These are phyloP conservation scores for Hanseniaspora osmophila DNA, from an alignment of 805 yeast species.

Conservation along the genomic window DNA sequence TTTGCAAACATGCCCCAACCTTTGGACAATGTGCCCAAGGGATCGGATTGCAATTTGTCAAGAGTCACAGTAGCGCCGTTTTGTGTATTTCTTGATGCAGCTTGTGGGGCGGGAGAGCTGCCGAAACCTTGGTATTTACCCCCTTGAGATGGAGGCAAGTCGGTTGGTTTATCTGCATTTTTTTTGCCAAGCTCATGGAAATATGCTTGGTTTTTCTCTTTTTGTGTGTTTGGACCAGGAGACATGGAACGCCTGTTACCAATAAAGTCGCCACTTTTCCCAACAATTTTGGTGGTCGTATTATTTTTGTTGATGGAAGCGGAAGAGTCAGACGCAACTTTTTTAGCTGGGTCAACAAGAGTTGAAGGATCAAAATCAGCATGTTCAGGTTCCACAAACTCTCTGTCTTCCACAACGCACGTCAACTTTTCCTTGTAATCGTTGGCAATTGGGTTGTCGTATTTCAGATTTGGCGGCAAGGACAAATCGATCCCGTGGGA, in stretches of 20 bases:
- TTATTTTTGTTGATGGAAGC: background rate
- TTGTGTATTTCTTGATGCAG: background rate
- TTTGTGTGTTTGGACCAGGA: slow-evolving; percentile 20
- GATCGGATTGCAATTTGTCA: slow-evolving; percentile 66
- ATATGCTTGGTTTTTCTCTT: slow-evolving; percentile 61
- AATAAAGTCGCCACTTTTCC: slow-evolving; percentile 4
- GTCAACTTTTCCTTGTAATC: slow-evolving; percentile 79
- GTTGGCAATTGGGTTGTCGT: slow-evolving; percentile 82
- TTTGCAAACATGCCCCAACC: slow-evolving; percentile 91
- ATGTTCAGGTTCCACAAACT: slow-evolving; percentile 55
- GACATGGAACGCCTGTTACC: slow-evolving; percentile 14
- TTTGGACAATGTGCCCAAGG: slow-evolving; percentile 75
- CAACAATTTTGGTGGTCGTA: slow-evolving; percentile 3
- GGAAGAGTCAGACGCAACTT: background rate
- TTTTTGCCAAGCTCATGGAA: slow-evolving; percentile 66
- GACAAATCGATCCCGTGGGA: slow-evolving; percentile 54
- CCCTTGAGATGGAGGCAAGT: slow-evolving; percentile 85
- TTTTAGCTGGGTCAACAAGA: slow-evolving; percentile 6
- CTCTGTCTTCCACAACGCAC: slow-evolving; percentile 58
- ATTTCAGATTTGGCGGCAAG: slow-evolving; percentile 59
- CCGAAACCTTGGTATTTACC: slow-evolving; percentile 91
- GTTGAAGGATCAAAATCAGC: slow-evolving; percentile 22
- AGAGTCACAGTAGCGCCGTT: slow-evolving; percentile 33
- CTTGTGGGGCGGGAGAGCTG: slow-evolving; percentile 35
- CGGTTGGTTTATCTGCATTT: slow-evolving; percentile 59